Evolutionary conservation across 441 rosid species (phyloP), one percentile per base, ranked within the genome.

Genomic region (Gossypium armourianum): DNA sequence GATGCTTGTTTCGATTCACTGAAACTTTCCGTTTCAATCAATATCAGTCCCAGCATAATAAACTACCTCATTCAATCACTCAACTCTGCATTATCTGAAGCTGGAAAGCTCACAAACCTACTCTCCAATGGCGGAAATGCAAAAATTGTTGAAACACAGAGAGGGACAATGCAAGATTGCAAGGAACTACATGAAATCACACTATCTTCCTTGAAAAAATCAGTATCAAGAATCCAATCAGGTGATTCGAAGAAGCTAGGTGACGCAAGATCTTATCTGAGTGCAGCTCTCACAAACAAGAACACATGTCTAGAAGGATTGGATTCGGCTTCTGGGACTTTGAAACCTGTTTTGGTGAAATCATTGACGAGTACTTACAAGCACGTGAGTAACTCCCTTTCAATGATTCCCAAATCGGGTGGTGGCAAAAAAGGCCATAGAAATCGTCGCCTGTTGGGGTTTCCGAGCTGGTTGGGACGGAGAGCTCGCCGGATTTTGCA

Each of bases 221-320:
- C 95, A 5, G 75, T 90, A 40, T 75, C 93, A 2, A 76, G 69
- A 43, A 68, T 86, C 76, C 73, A 49, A 54, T 53, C 79, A 0
- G 77, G 72, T 5, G 80, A 82, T 53, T 12, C 85, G 10, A 62
- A 66, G 12, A 85, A 81, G 54, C 72, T 92, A 55, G 73, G 80
- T 0, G 93, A 90, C 73, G 85, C 88, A 52, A 83, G 86, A 69
- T 76, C 87, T 16, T 92, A 85, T 69, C 85, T 92, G 0, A 85
- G 90, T 23, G 95, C 92, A 20, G 87, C 90, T 62, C 81, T 90
- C n/a, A 92, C 95, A 1, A 92, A 92, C 89, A 86, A 87, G 85
- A 81, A 79, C 76, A 92, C 97, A 2, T 92, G 97, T 76, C 80
- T 90, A 28, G 97, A 92, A 71, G 94, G 92, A 26, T 81, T 92